Evolutionary conservation across 2,329 filamentous ascomycete species (phyloP).

Genomic region (Neonectria coccinea): DNA sequence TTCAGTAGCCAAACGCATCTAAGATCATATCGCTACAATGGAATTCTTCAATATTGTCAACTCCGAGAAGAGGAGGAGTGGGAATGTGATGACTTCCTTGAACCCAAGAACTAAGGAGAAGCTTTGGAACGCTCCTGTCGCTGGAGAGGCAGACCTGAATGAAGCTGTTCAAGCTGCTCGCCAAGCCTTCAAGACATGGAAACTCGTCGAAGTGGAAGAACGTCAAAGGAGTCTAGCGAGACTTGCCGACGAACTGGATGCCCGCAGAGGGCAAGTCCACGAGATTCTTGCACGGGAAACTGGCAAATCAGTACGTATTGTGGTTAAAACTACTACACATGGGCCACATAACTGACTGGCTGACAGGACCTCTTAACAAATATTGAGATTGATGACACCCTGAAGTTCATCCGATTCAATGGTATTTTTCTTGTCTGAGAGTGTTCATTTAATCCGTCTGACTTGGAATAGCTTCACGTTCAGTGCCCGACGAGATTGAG

Average conservation of each 20-base stretch:
- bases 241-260: neutral
- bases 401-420: conserved; percentile 9
- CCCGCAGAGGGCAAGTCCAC: neutral
- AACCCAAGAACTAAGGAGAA: neutral
- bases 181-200: conserved; percentile 5
- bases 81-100: neutral
- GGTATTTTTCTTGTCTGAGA: neutral
- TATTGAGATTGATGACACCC: conserved; percentile 3
- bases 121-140: conserved; percentile 2
- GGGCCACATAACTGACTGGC: neutral
- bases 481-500: neutral
- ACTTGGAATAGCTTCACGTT: neutral
- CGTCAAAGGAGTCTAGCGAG: neutral
- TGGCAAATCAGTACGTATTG: neutral
- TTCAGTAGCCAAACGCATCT: too few relatives aligned
- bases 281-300: conserved; percentile 7
- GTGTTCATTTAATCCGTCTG: neutral
- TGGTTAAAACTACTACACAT: too few relatives aligned
- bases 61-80: neutral
- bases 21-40: neutral
- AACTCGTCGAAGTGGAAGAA: neutral
- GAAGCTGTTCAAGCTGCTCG: conserved; percentile 1
- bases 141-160: neutral
- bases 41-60: conserved; percentile 8
- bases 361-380: neutral